Conservation (phyloP, 495 filamentous ascomycete genomes). For the Neurospora africana region DNA sequence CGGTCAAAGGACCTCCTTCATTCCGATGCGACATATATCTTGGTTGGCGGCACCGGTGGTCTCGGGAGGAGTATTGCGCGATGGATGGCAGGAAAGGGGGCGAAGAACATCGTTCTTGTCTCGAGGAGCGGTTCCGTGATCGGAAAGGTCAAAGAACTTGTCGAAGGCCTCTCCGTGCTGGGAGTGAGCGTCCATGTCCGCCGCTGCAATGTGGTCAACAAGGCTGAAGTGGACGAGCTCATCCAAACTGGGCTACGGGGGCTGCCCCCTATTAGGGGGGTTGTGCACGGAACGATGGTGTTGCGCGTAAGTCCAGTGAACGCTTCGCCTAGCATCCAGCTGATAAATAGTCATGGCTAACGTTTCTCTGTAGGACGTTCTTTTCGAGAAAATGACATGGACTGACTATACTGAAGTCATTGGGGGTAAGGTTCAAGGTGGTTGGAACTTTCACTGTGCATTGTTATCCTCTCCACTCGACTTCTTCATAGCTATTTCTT, state of each 20-base stretch:
- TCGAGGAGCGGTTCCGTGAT: constrained; percentile 41
- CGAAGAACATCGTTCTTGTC: constrained; percentile 46
- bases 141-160: constrained; percentile 32
- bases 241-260: constrained; percentile 21
- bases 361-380: constrained; percentile 30
- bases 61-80: constrained; percentile 48
- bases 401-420: constrained; percentile 39
- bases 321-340: neutral
- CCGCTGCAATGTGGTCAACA: constrained; percentile 33
- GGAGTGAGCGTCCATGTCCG: constrained; percentile 32
- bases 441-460: constrained; percentile 47
- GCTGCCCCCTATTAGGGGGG: constrained; percentile 34
- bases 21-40: constrained; percentile 43
- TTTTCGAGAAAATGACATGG: constrained; percentile 46
- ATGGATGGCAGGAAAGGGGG: constrained; percentile 52
- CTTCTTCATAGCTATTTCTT: constrained; percentile 59
- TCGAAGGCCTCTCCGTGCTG: constrained; percentile 30
- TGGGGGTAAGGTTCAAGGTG: constrained; percentile 44
- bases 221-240: constrained; percentile 27
- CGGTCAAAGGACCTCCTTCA: constrained; percentile 26
- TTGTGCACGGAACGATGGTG: constrained; percentile 46
- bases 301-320: constrained; percentile 32
- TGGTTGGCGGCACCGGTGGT: constrained; percentile 56
- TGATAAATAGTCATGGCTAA: neutral
- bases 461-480: constrained; percentile 42